Conservation (phyloP, 495 filamentous ascomycete species). For the Annulohypoxylon stygium region DNA sequence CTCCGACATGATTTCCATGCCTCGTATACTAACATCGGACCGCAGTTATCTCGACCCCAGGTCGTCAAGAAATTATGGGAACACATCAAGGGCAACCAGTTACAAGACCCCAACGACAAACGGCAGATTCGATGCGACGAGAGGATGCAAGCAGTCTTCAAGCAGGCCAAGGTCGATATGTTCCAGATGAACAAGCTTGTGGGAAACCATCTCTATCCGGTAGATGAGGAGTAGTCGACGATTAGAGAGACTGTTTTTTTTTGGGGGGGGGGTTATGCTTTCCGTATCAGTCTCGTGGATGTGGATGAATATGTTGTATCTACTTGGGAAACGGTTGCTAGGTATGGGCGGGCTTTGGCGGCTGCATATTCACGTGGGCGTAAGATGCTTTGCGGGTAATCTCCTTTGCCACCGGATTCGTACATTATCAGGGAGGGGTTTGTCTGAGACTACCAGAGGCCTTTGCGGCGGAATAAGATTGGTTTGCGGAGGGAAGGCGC, state of each 20-base stretch:
- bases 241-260: not conserved
- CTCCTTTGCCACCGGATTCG: constrained; percentile 5
- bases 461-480: constrained; percentile 29
- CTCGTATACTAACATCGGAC: constrained; percentile 18
- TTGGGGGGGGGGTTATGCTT: not conserved
- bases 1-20: not conserved
- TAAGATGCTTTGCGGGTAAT: constrained; percentile 30
- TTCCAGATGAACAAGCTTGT: constrained; percentile 90
- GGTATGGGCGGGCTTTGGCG: not conserved
- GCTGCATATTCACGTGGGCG: constrained; percentile 21
- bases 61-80: constrained; percentile 96
- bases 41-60: constrained; percentile 88
- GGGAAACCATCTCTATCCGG: constrained; percentile 67
- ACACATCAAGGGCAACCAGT: constrained; percentile 85
- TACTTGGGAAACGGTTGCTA: not conserved
- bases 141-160: constrained; percentile 88
- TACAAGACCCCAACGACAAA: constrained; percentile 91
- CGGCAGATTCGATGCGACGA: constrained; percentile 95
- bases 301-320: not conserved
- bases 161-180: constrained; percentile 92
- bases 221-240: constrained; percentile 59
- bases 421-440: constrained; percentile 1
- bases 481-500: constrained; percentile 17
- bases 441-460: constrained; percentile 6
- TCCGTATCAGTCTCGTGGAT: not conserved